A percentile compares a stretch with the other conserved stretches of the same genome.
These are phyloP conservation scores for Sanghuangporus baumii DNA, from an alignment of 1,284 basidiomycete genomes.

Conservation along the genomic window DNA sequence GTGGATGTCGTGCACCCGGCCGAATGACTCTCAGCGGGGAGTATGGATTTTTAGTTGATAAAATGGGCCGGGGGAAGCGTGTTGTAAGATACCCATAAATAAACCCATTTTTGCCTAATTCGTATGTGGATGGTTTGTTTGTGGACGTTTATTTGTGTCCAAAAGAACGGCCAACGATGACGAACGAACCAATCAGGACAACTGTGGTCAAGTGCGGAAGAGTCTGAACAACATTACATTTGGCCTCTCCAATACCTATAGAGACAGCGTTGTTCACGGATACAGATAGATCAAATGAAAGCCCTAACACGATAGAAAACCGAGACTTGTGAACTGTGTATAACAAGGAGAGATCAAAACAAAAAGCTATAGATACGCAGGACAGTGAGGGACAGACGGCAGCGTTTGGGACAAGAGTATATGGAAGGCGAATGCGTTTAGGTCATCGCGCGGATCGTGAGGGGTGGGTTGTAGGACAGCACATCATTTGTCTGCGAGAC, in stretches of 20 bases:
- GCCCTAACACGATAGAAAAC: slow-evolving; percentile 3
- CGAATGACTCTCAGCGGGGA: neutral
- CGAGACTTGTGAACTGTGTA: slow-evolving; percentile 8
- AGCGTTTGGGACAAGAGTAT: neutral
- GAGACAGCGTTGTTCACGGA: slow-evolving; percentile 13
- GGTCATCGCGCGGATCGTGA: slow-evolving; percentile 10
- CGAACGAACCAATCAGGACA: slow-evolving; percentile 5
- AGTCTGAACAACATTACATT: slow-evolving; percentile 12
- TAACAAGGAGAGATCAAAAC: neutral
- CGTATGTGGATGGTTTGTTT: slow-evolving; percentile 3
- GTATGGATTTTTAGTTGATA: slow-evolving; percentile 1
- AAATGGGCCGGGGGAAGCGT: neutral
- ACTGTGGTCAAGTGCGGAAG: slow-evolving; percentile 6
- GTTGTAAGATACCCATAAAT: slow-evolving; percentile 1
- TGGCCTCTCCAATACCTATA: slow-evolving; percentile 9
- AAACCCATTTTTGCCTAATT: slow-evolving; percentile 4
- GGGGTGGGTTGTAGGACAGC: slow-evolving; percentile 1
- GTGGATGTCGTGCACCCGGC: neutral
- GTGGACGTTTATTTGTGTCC: slow-evolving; percentile 9
- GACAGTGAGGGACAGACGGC: slow-evolving; percentile 1
- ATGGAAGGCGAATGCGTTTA: neutral
- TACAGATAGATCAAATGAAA: slow-evolving; percentile 10
- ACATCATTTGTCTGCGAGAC: slow-evolving; percentile 2
- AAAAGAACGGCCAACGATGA: neutral
- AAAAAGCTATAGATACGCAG: slow-evolving; percentile 11